Evolutionary conservation across 176 grass and related monocot genomes (phyloP).

Genomic region (Carex pumila): DNA sequence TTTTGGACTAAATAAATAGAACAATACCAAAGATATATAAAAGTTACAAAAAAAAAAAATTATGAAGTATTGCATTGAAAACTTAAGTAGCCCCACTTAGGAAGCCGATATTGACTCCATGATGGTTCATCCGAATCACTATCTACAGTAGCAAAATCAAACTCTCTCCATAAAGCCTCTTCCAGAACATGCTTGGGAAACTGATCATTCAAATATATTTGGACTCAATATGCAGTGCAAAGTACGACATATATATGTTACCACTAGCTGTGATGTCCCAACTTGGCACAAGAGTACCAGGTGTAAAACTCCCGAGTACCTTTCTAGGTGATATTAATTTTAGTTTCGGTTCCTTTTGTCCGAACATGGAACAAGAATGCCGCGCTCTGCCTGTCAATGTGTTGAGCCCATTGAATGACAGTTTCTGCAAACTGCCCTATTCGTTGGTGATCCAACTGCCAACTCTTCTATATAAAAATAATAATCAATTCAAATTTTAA

Average conservation of each 20-base stretch:
- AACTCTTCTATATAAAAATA: constrained; percentile 27
- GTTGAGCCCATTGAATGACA: constrained; percentile 70
- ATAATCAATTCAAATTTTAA: not conserved
- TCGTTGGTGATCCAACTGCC: constrained; percentile 38
- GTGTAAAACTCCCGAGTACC: constrained; percentile 27
- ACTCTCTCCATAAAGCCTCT: not conserved
- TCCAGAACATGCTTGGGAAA: not conserved
- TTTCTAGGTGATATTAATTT: constrained; percentile 40
- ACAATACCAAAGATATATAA: not conserved
- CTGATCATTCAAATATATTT: not conserved
- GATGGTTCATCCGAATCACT: constrained; percentile 7
- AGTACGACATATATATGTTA: not conserved
- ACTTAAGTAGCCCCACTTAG: not conserved
- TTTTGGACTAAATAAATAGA: not conserved
- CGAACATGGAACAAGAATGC: constrained; percentile 38
- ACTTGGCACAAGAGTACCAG: not conserved
- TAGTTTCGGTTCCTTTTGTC: constrained; percentile 35
- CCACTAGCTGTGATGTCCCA: too few species aligned
- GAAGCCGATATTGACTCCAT: not conserved
- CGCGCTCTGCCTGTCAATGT: constrained; percentile 34
- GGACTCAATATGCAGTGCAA: not conserved
- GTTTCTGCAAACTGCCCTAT: constrained; percentile 48
- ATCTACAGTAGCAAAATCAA: not conserved
- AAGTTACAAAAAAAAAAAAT: not conserved
- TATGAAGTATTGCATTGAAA: not conserved